Base-by-base conservation (phyloP, 768 basidiomycete species). In the Calocybe gangraenosa region DNA sequence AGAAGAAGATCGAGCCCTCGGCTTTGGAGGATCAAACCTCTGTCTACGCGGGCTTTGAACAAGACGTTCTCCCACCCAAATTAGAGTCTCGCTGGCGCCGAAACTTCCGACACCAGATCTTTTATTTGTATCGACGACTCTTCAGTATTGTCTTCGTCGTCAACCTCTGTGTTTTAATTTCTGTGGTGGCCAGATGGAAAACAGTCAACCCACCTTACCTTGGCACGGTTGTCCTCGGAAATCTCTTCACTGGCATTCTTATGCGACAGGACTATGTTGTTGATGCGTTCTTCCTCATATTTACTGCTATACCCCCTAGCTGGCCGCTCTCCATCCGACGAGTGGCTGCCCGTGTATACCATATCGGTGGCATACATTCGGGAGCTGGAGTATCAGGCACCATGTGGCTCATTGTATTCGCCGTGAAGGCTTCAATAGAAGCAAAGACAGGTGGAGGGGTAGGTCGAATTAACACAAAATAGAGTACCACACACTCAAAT, bases 351-450 rank as follows among this genome's bases (percentile, higher is more conserved):
- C 67, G 78, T 25, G 79, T 81, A 0, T 82, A 80, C 48, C 76
- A 78, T 42, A 79, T 80, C 32, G 80, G 80, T 17, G 80, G 80
- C 51, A 60, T 81, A 21, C 80, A 82, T 54, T 79, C 76, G 7
- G 79, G 78, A 11, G 74, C 70, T 53, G 79, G 73, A 14, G 67
- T 74, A 13, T 78, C 78, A 15, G 78, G 77, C 1, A 59, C 74
- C 0, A 61, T 78, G 0, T 82, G 80, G 80, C 55, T 81, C 15
- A 64, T 69, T 30, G 57, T 75, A 1, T 75, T 78, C 53, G 66
- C 73, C 28, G 72, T 60, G 11, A 71, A 74, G 51, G 77, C 76
- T 0, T 79, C 80, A 0, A 70, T 66, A 49, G 77, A 80, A 54
- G 49, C 73, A 25, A 54, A 72, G 18, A 53, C 64, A 22, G 63